Percentiles rank a stretch among this genome's conserved stretches.
These are phyloP conservation scores for Talaromyces sp. DNA, from an alignment of 2,329 filamentous ascomycete genomes.

Conservation along the genomic window DNA sequence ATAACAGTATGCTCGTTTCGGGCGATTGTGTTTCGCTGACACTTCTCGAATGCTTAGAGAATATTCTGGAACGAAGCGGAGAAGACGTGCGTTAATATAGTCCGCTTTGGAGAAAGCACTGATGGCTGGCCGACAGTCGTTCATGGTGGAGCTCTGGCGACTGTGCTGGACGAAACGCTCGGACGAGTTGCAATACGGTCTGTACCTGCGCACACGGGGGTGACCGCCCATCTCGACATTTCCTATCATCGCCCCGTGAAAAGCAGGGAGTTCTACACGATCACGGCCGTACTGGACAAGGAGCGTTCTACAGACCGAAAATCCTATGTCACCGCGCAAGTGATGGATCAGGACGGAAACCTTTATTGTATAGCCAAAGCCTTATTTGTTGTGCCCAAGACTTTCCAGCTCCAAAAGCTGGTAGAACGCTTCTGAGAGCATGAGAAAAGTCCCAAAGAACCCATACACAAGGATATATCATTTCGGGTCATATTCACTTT, in stretches of 20 bases:
- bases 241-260: constrained; percentile 60
- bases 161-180: constrained; percentile 65
- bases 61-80: constrained; percentile 61
- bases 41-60: constrained; percentile 45
- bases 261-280: constrained; percentile 61
- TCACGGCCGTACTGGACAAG: constrained; percentile 47
- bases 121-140: constrained; percentile 68
- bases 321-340: constrained; percentile 33
- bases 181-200: constrained; percentile 57
- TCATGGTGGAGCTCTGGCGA: constrained; percentile 68
- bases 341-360: constrained; percentile 46
- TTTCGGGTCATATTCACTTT: background rate
- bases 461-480: background rate
- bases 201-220: constrained; percentile 49
- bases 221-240: constrained; percentile 58
- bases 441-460: constrained; percentile 21
- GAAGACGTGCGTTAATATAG: constrained; percentile 58
- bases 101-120: constrained; percentile 63
- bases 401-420: constrained; percentile 40
- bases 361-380: constrained; percentile 57
- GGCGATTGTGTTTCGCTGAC: background rate
- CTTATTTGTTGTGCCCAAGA: constrained; percentile 58
- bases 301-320: constrained; percentile 39
- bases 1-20: background rate
- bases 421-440: constrained; percentile 37